Percentiles rank a stretch among this genome's conserved stretches.
Conservation (phyloP, 768 basidiomycete species). For the Mycena haematopus region DNA sequence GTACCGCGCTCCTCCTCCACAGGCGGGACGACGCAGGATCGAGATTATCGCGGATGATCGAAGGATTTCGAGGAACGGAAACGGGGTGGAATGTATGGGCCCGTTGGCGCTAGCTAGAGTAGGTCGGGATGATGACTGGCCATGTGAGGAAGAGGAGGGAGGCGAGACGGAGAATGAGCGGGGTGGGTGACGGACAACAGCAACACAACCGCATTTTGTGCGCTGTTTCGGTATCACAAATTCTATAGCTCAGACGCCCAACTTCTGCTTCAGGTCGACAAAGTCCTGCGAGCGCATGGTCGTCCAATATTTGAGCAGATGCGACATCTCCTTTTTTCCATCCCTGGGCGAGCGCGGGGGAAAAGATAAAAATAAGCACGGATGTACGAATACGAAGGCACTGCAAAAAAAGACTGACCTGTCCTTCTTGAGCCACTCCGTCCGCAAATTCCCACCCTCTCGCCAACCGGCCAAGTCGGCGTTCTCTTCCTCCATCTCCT, state of each 20-base stretch:
- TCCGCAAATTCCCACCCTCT: slow-evolving; percentile 53
- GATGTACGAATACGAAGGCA: neutral
- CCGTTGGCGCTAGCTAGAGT: slow-evolving; percentile 24
- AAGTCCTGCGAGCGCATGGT: slow-evolving; percentile 58
- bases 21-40: slow-evolving; percentile 14
- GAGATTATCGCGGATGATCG: slow-evolving; percentile 27
- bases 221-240: neutral
- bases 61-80: neutral
- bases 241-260: slow-evolving; percentile 56
- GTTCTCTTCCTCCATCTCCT: slow-evolving; percentile 38
- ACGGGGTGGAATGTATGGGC: slow-evolving; percentile 13
- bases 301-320: slow-evolving; percentile 55
- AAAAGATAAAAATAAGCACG: slow-evolving; percentile 16
- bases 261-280: slow-evolving; percentile 56
- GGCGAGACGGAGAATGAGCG: neutral
- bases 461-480: slow-evolving; percentile 55
- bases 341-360: slow-evolving; percentile 48
- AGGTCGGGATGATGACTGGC: slow-evolving; percentile 12
- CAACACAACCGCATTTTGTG: slow-evolving; percentile 12
- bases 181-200: slow-evolving; percentile 7
- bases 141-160: neutral
- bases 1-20: neutral
- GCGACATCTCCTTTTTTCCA: slow-evolving; percentile 62
- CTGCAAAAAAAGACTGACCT: slow-evolving; percentile 43
- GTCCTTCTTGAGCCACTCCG: slow-evolving; percentile 67